Conservation (phyloP, 2,329 filamentous ascomycete genomes). For the Colletotrichum tropicicola region DNA sequence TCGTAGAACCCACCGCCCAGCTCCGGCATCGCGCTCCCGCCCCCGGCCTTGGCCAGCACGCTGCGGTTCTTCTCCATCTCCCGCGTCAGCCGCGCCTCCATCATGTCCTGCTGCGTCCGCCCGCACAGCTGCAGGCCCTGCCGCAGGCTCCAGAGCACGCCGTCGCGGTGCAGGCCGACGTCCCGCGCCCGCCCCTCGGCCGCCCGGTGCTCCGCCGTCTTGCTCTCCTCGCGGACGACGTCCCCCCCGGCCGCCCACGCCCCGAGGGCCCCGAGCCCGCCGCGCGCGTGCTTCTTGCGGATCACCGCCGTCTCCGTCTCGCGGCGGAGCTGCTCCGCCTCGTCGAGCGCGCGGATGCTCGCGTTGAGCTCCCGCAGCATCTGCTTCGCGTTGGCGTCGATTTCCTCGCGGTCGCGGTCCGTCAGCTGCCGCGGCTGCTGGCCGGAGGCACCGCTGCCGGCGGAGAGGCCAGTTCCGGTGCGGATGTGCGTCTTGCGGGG, state of each 20-base stretch:
- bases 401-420: constrained; percentile 83
- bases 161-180: constrained; percentile 77
- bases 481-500: constrained; percentile 66
- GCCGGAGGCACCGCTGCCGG: not conserved
- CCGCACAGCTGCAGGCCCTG: constrained; percentile 80
- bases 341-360: constrained; percentile 80
- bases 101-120: constrained; percentile 86
- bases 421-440: constrained; percentile 68
- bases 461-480: constrained; percentile 37
- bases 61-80: constrained; percentile 92
- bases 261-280: constrained; percentile 70
- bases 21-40: constrained; percentile 36
- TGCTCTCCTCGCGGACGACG: constrained; percentile 55
- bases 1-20: constrained; percentile 34
- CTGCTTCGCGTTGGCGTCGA: constrained; percentile 87
- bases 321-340: constrained; percentile 83
- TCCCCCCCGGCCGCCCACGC: constrained; percentile 73
- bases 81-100: constrained; percentile 85
- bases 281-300: constrained; percentile 72
- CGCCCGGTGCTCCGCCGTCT: constrained; percentile 71
- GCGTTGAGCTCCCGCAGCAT: constrained; percentile 86
- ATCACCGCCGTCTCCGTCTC: constrained; percentile 78
- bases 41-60: constrained; percentile 76
- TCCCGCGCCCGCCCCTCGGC: constrained; percentile 78
- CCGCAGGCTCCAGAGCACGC: constrained; percentile 84